These are phyloP conservation scores for Zymoseptoria tritici DNA, from an alignment of 2,329 filamentous ascomycete species.

Conservation along the genomic window DNA sequence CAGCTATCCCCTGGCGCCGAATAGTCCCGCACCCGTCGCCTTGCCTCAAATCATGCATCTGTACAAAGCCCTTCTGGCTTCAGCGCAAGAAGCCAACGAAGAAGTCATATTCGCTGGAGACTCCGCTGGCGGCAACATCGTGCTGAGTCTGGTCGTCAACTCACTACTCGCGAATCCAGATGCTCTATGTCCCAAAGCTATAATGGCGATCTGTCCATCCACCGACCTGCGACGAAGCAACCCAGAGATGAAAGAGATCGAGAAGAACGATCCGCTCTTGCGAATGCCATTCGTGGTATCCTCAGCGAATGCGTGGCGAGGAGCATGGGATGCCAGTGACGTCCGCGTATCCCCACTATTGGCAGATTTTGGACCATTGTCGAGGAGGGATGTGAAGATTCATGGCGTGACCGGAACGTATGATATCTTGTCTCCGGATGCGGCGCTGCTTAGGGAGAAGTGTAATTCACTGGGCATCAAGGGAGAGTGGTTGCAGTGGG, in stretches of 20 bases:
- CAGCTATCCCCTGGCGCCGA: constrained; percentile 49
- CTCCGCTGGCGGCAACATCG: constrained; percentile 50
- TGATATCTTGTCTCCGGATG: constrained; percentile 50
- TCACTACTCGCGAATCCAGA: constrained; percentile 29
- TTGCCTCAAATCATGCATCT: constrained; percentile 43
- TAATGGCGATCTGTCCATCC: constrained; percentile 44
- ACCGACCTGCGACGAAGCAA: constrained; percentile 44
- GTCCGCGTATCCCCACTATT: constrained; percentile 44
- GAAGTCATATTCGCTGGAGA: constrained; percentile 47
- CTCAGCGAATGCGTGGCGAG: constrained; percentile 39
- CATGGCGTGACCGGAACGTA: constrained; percentile 47
- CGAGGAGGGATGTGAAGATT: constrained; percentile 38
- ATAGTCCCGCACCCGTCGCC: constrained; percentile 42
- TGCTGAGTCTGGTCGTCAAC: constrained; percentile 36
- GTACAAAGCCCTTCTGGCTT: constrained; percentile 36
- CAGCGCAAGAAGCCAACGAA: constrained; percentile 35
- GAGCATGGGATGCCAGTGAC: constrained; percentile 36
- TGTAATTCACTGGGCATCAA: constrained; percentile 37
- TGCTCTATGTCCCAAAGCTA: constrained; percentile 26
- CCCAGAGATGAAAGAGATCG: constrained; percentile 35
- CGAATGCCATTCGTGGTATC: constrained; percentile 35
- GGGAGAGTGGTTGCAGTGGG: constrained; percentile 53
- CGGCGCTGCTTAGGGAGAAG: constrained; percentile 41
- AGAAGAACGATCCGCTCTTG: constrained; percentile 41
- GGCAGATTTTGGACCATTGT: constrained; percentile 35